A percentile compares a stretch with the other conserved stretches of the same genome.
Evolutionary conservation across 176 grass and related monocot species (phyloP).

Genomic region (Zizania latifolia): DNA sequence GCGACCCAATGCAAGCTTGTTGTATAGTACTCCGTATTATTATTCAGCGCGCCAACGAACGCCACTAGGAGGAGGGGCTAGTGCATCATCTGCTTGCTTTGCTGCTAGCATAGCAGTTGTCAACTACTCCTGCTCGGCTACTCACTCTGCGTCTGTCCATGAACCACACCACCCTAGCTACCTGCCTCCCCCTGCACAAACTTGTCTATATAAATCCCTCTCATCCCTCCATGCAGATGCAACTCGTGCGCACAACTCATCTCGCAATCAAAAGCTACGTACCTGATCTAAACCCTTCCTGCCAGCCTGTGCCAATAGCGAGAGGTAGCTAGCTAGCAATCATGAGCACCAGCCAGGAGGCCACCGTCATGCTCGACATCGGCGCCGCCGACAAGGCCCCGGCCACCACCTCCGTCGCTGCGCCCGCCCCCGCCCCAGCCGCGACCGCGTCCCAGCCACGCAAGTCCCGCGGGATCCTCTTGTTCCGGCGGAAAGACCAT

Average conservation of each 20-base stretch:
- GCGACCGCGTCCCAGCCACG: slow-evolving; percentile 17
- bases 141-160: background rate
- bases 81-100: too few species aligned
- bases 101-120: slow-evolving; percentile 32
- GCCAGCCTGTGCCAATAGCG: too few species aligned
- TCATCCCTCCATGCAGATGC: background rate
- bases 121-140: slow-evolving; percentile 6
- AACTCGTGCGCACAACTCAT: background rate
- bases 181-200: background rate
- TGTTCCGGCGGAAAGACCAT: slow-evolving; percentile 34
- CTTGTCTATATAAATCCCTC: background rate
- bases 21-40: too few species aligned
- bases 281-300: background rate
- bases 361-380: slow-evolving; percentile 55
- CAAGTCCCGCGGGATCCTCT: slow-evolving; percentile 20
- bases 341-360: slow-evolving; percentile 65
- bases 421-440: too few species aligned
- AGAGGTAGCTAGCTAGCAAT: background rate
- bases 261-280: background rate
- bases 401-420: slow-evolving; percentile 4
- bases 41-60: background rate
- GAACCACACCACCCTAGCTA: slow-evolving; percentile 8
- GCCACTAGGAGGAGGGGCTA: background rate
- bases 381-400: slow-evolving; percentile 34
- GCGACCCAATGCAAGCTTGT: background rate